Percentiles rank a stretch among this genome's conserved stretches.
phyloP scores from a whole-genome alignment of 805 yeast species.

The Sugiyamaella mastotermitis region DNA sequence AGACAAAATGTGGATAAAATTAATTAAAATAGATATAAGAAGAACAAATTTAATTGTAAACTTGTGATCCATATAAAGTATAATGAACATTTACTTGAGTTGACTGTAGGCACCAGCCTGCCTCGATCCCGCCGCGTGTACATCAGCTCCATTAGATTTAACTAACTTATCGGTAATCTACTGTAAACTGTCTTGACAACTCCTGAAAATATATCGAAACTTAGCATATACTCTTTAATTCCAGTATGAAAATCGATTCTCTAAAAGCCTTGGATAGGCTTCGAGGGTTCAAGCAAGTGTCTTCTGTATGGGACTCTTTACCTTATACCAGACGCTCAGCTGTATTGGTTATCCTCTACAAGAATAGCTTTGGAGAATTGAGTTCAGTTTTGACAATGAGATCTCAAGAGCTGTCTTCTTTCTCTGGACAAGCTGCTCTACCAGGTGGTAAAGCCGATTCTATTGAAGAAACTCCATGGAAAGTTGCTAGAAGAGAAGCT shows the following conservation, averaged over 20 bases:
- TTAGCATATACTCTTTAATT: no score
- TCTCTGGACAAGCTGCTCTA: slow-evolving; percentile 85
- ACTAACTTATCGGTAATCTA: no score
- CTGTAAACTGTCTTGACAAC: no score
- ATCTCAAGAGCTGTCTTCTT: slow-evolving; percentile 58
- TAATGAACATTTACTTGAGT: no score
- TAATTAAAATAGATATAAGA: no score
- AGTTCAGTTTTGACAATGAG: slow-evolving; percentile 76
- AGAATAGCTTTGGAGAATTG: slow-evolving; percentile 59
- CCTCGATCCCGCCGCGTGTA: no score
- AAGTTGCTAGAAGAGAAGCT: slow-evolving; percentile 76
- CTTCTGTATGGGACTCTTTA: slow-evolving; percentile 43
- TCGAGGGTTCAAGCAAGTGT: slow-evolving; percentile 2
- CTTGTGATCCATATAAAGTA: no score
- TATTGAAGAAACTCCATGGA: slow-evolving; percentile 56
- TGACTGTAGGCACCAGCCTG: no score
- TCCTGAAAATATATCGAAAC: no score
- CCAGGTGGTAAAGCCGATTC: slow-evolving; percentile 92
- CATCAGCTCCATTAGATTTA: no score
- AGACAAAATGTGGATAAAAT: no score
- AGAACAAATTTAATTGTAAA: no score
- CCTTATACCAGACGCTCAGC: slow-evolving; percentile 71
- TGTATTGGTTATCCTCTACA: slow-evolving; percentile 67
- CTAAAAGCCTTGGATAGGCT: slow-evolving; percentile 8
- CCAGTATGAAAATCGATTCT: neutral